Percentiles rank a stretch among this genome's conserved stretches.
Evolutionary conservation across 768 basidiomycete genomes (phyloP).

Genomic region (Pholiota molesta): DNA sequence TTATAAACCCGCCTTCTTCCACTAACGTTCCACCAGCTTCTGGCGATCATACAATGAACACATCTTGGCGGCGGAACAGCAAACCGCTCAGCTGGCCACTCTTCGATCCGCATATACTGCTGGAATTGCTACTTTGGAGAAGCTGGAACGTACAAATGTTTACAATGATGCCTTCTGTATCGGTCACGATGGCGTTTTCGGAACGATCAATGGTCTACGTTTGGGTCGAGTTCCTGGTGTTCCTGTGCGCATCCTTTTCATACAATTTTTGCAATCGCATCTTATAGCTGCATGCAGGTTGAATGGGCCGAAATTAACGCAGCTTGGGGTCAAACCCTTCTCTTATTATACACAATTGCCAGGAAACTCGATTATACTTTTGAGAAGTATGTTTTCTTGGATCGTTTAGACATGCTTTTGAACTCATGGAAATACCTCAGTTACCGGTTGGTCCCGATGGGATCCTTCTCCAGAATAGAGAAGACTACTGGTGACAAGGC

Average conservation of each 20-base stretch:
- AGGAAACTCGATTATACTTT: constrained; percentile 90
- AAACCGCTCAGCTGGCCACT: constrained; percentile 69
- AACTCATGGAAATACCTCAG: constrained; percentile 39
- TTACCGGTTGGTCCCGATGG: constrained; percentile 91
- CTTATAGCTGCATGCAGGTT: constrained; percentile 52
- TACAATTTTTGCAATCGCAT: background rate
- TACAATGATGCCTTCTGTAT: constrained; percentile 97
- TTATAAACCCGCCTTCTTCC: background rate
- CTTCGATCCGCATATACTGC: constrained; percentile 78
- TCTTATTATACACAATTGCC: constrained; percentile 89
- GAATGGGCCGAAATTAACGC: constrained; percentile 99
- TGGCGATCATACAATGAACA: constrained; percentile 83
- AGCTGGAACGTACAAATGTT: constrained; percentile 89
- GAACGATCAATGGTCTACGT: constrained; percentile 96
- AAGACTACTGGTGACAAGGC: constrained; percentile 80
- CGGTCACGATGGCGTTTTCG: constrained; percentile 92
- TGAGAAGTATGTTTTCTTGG: constrained; percentile 60
- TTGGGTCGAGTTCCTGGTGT: constrained; percentile 86
- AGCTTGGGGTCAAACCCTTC: constrained; percentile 95
- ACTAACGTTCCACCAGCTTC: constrained; percentile 48
- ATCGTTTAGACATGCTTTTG: background rate
- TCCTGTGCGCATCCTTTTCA: constrained; percentile 51
- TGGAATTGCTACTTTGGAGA: constrained; percentile 76
- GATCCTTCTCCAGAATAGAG: constrained; percentile 93
- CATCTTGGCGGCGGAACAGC: constrained; percentile 62